Conservation (phyloP, 345 rosid species). For the Camelina laxa region DNA sequence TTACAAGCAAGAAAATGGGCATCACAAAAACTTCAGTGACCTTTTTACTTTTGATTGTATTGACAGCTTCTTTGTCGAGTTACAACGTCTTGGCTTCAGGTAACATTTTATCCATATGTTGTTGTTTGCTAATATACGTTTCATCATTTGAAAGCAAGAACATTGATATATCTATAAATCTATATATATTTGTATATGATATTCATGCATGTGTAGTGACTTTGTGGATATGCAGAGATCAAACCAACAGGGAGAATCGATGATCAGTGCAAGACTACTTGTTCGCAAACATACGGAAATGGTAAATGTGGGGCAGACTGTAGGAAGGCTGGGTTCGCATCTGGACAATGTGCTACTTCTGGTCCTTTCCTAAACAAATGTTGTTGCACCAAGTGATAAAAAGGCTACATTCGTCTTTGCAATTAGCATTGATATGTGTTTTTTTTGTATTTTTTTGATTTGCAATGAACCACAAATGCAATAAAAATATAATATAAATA, state of each 20-base stretch:
- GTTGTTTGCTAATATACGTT: background rate
- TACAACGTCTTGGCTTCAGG: no score
- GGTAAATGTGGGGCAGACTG: background rate
- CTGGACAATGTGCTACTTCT: background rate
- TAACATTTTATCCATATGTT: no score
- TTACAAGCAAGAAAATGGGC: no score
- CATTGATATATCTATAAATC: background rate
- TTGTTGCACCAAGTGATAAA: background rate
- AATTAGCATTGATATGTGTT: no score
- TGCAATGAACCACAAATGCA: no score
- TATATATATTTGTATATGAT: background rate
- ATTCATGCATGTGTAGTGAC: background rate
- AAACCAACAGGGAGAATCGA: background rate
- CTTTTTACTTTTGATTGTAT: no score
- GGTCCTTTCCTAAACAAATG: background rate
- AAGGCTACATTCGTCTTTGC: background rate
- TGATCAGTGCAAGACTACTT: background rate
- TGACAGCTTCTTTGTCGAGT: no score
- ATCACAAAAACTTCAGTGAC: no score
- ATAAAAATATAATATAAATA: no score
- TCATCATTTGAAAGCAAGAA: background rate
- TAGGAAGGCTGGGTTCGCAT: background rate
- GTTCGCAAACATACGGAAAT: background rate
- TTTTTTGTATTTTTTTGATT: no score
- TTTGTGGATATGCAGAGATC: background rate